Base-by-base conservation (phyloP, 139 green algal species). In the Chlamydomonas sp. region DNA sequence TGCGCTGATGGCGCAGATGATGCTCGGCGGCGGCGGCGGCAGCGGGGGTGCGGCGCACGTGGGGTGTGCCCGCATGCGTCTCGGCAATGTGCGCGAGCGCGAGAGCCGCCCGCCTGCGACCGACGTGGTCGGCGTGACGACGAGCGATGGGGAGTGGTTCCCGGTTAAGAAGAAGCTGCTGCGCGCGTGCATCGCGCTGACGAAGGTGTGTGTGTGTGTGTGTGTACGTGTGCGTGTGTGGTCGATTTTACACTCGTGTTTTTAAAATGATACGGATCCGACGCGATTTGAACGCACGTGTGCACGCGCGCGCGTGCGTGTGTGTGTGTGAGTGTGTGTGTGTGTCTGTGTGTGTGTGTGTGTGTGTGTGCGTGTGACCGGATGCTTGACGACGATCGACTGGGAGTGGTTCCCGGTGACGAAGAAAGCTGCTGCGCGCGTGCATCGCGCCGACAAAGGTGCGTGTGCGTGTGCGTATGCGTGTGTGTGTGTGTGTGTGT, bases 111-210 rank as follows among this genome's bases (percentile, higher is more conserved):
- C 47, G 8, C 48, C 58, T 1, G 62, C 68, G 1, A 61, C 47
- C 29, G 70, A 79, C 50, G 50, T 72, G 1, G 29, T 85, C 0
- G 36, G 69, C 2, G 59, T 92, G 0, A 37, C 36, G 22, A 90
- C 84, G 1, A 76, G 24, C 33, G 87, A 92, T 62, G 84, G 73
- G 8, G 83, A 91, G 71, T 76, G 65, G 72, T 92, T 90, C 37
- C 81, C 83, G 0, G 85, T 88, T 3, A 79, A 88, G 35, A 78
- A 80, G 60, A 73, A 78, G 63, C 73, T 90, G 38, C 79, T 92
- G 48, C 71, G 87, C 24, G 77, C 79, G 2, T 92, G 87, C 73
- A 89, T 90, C 34, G 58, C 75, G 24, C 79, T 92, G 1, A 92
- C 87, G 0, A 64, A 72, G 49, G 79, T 50, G 65, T 60, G 48